Evolutionary conservation across 192 early-diverging fungal species (phyloP), one percentile per base, ranked within the genome.

Genomic region (Mortierella antarctica): DNA sequence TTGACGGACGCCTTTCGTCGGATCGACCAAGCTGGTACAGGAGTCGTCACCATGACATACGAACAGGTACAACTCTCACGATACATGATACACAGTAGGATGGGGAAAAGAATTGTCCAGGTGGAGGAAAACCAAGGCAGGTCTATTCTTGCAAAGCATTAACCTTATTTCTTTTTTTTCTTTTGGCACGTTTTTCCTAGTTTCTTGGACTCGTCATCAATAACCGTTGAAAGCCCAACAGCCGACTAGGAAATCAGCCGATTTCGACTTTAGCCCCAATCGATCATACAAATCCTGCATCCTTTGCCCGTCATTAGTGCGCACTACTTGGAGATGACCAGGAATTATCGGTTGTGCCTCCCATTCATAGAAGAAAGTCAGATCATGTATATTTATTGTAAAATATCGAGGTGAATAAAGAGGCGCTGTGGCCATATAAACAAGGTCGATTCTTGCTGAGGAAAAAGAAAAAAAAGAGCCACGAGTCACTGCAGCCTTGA

Each of bases 21-120:
- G 47, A 66, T 86, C 52, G 89, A 91, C 67, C 73, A 83, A n/a
- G 78, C 88, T 55, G 76, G 84, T 42, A 84, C 85, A 42, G 90
- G 90, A 61, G 85, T 88, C 68, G 87, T 88, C 62, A 85, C 85
- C 57, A 86, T 91, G 73, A 88, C 82, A 77, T 90, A 90, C 69
- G 88, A 90, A 57, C 74, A 85, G 74, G 77, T 80, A 80, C 17
- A 4, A 15, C 6, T 6, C 6, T 6, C 31, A 17, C 2, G 1
- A 40, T 42, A 15, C 41, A 40, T 7, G 2, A 13, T 21, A 56
- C 7, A 18, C 17, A 46, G 51, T 9, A 40, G 12, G 5, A 23
- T 4, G 42, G 40, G 40, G n/a, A 41, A 59, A 41, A 59, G 9
- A 59, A 59, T 12, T 40, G 5, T 58, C 14, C 6, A 21, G 15